These are phyloP conservation scores for Diddensiella transvaalensis DNA, from an alignment of 805 yeast genomes.

Conservation along the genomic window DNA sequence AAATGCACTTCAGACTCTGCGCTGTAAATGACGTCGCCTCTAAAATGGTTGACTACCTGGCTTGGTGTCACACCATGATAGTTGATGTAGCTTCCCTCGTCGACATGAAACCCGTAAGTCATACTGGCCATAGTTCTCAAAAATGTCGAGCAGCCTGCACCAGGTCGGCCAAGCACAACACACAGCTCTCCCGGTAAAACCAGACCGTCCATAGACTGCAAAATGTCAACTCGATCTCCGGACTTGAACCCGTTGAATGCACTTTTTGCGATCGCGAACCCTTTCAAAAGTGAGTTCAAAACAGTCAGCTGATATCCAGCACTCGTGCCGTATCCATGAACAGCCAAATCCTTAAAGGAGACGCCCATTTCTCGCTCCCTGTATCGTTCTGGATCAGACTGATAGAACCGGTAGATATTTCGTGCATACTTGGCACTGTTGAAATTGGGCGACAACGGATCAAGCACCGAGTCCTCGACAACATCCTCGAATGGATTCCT, in stretches of 20 bases:
- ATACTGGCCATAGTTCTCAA: conserved; percentile 50
- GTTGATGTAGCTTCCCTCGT: conserved; percentile 43
- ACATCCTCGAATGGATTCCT: conserved; percentile 26
- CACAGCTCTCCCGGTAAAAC: conserved; percentile 63
- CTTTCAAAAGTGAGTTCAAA: conserved; percentile 38
- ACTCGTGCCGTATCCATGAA: conserved; percentile 59
- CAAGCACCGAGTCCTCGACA: conserved; percentile 43
- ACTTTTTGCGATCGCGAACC: conserved; percentile 15
- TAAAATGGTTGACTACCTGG: conserved; percentile 45
- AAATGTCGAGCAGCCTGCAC: conserved; percentile 65
- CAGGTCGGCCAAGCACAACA: conserved; percentile 77
- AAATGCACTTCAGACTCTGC: conserved; percentile 64
- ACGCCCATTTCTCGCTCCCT: conserved; percentile 59
- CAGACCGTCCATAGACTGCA: conserved; percentile 53
- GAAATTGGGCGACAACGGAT: conserved; percentile 58
- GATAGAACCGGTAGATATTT: conserved; percentile 50
- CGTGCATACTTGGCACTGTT: conserved; percentile 60
- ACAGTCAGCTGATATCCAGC: conserved; percentile 67
- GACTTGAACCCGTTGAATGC: conserved; percentile 40
- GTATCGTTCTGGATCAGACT: conserved; percentile 57
- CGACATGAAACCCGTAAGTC: conserved; percentile 54
- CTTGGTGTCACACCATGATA: conserved; percentile 43
- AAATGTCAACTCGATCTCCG: conserved; percentile 34
- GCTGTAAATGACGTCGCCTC: conserved; percentile 63
- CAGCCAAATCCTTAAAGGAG: conserved; percentile 55